phyloP scores from a whole-genome alignment of 371 early-diverging fungal genomes.

The Mortierella sp. region DNA sequence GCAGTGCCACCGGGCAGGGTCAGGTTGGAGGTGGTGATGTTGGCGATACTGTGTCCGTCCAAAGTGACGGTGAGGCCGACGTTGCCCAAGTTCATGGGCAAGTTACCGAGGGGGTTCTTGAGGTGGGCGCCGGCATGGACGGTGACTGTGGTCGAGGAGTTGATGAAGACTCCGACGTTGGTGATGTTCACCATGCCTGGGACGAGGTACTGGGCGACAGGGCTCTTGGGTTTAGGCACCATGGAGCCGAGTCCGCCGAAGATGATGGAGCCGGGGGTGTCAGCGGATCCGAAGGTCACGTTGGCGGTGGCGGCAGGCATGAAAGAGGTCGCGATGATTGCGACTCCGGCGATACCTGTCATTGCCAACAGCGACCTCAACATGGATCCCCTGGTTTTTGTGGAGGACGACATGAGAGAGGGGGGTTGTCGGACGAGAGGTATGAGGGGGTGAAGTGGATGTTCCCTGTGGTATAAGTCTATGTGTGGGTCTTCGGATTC shows the following conservation, averaged over 20 bases:
- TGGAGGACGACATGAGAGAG: constrained; percentile 2
- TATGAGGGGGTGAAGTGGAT: neutral
- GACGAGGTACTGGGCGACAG: constrained; percentile 39
- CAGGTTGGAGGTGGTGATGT: constrained; percentile 35
- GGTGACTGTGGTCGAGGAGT: constrained; percentile 31
- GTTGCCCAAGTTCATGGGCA: constrained; percentile 26
- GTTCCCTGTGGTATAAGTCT: neutral
- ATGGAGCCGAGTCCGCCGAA: constrained; percentile 31
- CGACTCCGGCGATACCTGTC: constrained; percentile 41
- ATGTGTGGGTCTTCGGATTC: neutral
- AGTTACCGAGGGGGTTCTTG: constrained; percentile 37
- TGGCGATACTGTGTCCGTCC: constrained; percentile 37
- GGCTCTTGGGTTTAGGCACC: constrained; percentile 43
- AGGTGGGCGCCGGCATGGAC: constrained; percentile 25
- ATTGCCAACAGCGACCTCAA: constrained; percentile 43
- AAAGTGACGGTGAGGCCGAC: constrained; percentile 32
- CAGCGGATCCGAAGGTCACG: constrained; percentile 30
- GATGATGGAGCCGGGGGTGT: constrained; percentile 43
- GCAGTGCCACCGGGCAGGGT: constrained; percentile 26
- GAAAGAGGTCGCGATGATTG: constrained; percentile 31
- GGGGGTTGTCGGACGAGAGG: constrained; percentile 9
- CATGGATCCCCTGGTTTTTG: constrained; percentile 22
- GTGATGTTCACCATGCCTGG: constrained; percentile 53
- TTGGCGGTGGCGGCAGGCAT: constrained; percentile 41
- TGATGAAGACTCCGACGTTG: constrained; percentile 22